Base-by-base conservation (phyloP, 176 grass and related monocot species). In the Musa beccarii region DNA sequence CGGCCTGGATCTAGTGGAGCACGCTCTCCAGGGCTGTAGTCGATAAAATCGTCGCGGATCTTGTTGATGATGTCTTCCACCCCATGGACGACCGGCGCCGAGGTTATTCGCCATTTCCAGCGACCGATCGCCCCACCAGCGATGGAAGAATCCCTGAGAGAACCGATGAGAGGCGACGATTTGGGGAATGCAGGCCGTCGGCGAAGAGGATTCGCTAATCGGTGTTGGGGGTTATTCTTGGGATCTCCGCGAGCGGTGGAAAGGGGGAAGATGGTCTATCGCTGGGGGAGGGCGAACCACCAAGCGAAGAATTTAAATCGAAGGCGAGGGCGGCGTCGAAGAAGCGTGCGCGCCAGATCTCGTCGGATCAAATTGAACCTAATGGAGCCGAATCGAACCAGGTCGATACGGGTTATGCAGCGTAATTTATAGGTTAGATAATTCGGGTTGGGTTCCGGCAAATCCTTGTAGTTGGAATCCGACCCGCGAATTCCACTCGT, bases 41-140 rank as follows among this genome's bases (percentile, higher is more conserved):
- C 9, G 12, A 70, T 70, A 14, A 70, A 70, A 13, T 70, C 43
- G 26, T 70, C 15, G 34, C 29, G 16, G 68, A 70, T n/a, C 68
- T 70, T 70, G 1, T 6, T 9, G 43, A 70, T 70, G 68, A 70
- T 28, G 68, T 51, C 68, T 15, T 70, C 68, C 68, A 70, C 29
- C 15, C 17, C 68, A 14, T 70, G 26, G 34, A 50, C 10, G 68
- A 15, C 43, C 15, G 68, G 34, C 26, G 68, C 10, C 43, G 68
- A 70, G 11, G 68, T 50, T n/a, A 34, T 14, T n/a, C 20, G 22
- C 20, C 63, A 66, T 66, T 66, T 66, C 62, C 62, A 66, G 21
- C n/a, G 63, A 43, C 34, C 34, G 34, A 43, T 43, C 34, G 3
- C 34, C 34, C 34, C 34, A 43, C 34, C 34, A 43, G 4, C 34